Percentiles rank a stretch among this genome's conserved stretches.
phyloP scores from a whole-genome alignment of 176 grass and related monocot genomes.

The Cymbopogon citratus region DNA sequence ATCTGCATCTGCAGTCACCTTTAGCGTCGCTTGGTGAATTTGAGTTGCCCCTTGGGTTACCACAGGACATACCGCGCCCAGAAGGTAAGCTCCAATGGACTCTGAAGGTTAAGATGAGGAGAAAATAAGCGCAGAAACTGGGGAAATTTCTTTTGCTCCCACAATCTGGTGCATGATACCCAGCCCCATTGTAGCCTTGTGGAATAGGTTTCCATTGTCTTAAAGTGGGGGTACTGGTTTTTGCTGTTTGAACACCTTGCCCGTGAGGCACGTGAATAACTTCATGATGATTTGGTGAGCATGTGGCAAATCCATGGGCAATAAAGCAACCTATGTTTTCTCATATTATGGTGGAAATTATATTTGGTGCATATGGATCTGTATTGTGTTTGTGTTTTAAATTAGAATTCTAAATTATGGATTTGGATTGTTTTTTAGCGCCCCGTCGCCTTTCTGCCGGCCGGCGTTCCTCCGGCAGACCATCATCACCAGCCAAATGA shows the following conservation, averaged over 20 bases:
- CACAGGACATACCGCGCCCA: slow-evolving; percentile 65
- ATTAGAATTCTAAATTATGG: no score
- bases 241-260: neutral
- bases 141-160: neutral
- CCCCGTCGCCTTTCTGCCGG: no score
- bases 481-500: no score
- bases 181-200: neutral
- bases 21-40: slow-evolving; percentile 65
- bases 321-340: neutral
- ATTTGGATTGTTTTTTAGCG: no score
- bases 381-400: no score
- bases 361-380: no score
- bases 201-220: neutral
- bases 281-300: neutral
- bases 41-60: slow-evolving; percentile 76
- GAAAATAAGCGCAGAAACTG: slow-evolving; percentile 36
- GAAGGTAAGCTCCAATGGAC: no score
- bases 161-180: neutral
- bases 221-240: neutral
- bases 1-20: slow-evolving; percentile 64
- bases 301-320: neutral
- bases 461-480: no score
- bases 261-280: neutral
- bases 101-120: slow-evolving; percentile 73
- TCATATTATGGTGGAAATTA: neutral